Base-by-base conservation (phyloP, 257 asterid species). In the Fraxinus anomala region DNA sequence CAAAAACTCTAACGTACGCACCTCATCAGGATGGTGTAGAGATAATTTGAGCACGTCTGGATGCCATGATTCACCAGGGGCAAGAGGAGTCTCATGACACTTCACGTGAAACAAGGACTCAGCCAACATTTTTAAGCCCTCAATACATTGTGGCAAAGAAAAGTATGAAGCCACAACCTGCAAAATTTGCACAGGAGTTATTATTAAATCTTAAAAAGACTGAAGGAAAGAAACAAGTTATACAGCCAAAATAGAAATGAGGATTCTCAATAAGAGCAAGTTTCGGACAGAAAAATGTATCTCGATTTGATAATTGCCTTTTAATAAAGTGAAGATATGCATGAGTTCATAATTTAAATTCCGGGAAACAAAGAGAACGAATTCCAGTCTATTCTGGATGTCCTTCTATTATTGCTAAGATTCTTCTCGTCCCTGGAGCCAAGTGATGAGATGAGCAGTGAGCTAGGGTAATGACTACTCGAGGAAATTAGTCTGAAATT, bases 51-150 rank as follows among this genome's bases (percentile, higher is more conserved):
- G 84, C 85, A 95, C 99, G 81, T 95, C 99, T 65, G 93, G 96
- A 83, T 95, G 99, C 99, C 99, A 95, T 78, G 99, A 92, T 89
- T 95, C 99, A 84, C 97, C 97, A 71, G 94, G 98, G 56, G 86
- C 88, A 77, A 92, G 89, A 75, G 98, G 92, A 79, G 87, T 83
- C 79, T 82, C 82, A 36, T 74, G 88, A 80, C 84, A 90, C 54
- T 82, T 87, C 83, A 93, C 92, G 73, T 93, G 94, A 88, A 95
- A 95, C 82, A 95, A 84, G 73, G 99, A 95, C 88, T 89, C 93
- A 17, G 89, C 91, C 84, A 95, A 82, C 79, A 90, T 79, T 87
- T 93, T 93, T 85, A 95, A 77, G 73, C 99, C 99, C 86, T 93
- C 96, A 33, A 95, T 87, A 82, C 99, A 95, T 75, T 81, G 92